A percentile compares a stretch with the other conserved stretches of the same genome.
Conservation (phyloP, 2,329 filamentous ascomycete genomes). For the Aspergillus japonicus region DNA sequence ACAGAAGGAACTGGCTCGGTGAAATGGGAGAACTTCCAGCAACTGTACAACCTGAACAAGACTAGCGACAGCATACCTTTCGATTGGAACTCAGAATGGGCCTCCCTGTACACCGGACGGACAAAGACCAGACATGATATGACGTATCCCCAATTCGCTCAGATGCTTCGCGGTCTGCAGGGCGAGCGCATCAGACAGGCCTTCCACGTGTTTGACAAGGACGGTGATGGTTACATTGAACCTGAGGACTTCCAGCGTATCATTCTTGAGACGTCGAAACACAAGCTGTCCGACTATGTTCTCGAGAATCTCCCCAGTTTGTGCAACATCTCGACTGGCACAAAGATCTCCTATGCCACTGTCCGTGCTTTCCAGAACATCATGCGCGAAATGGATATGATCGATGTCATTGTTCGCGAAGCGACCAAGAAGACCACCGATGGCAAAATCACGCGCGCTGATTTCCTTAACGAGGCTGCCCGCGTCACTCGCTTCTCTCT, state of each 20-base stretch:
- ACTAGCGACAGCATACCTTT: conserved; percentile 83
- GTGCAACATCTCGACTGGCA: conserved; percentile 88
- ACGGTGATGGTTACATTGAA: conserved; percentile 91
- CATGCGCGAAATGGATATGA: conserved; percentile 95
- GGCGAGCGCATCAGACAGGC: conserved; percentile 95
- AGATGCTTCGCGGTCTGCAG: conserved; percentile 95
- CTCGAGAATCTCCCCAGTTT: conserved; percentile 86
- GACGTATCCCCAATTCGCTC: conserved; percentile 94
- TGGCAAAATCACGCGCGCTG: conserved; percentile 88
- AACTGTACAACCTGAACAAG: conserved; percentile 84
- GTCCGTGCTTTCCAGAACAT: conserved; percentile 98
- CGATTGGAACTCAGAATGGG: conserved; percentile 97
- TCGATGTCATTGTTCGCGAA: conserved; percentile 87
- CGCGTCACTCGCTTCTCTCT: conserved; percentile 89
- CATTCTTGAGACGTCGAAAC: conserved; percentile 84
- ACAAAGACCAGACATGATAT: conserved; percentile 85
- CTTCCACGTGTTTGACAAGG: conserved; percentile 86
- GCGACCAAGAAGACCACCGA: conserved; percentile 80
- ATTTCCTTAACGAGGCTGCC: conserved; percentile 92
- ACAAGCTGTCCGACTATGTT: conserved; percentile 97
- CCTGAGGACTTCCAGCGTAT: conserved; percentile 96
- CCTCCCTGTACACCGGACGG: conserved; percentile 85
- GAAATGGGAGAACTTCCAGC: conserved; percentile 84
- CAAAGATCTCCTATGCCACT: conserved; percentile 96
- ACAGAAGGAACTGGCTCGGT: conserved; percentile 78